These are phyloP conservation scores for Stagonosporopsis tanaceti DNA, from an alignment of 2,329 filamentous ascomycete species.

Conservation along the genomic window DNA sequence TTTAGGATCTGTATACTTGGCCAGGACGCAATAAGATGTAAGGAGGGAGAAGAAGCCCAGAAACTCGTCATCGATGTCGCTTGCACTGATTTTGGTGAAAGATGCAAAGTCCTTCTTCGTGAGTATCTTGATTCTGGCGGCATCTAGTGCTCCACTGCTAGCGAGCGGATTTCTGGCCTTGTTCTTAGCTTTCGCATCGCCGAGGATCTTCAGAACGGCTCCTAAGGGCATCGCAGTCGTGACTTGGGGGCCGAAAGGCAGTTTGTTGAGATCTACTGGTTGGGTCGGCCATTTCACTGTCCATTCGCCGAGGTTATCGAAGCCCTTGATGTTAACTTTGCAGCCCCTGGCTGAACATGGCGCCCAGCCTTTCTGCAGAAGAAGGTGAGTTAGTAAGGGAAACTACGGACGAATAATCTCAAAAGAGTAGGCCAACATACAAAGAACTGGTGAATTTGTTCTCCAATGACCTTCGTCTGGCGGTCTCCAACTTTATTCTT, in stretches of 20 bases:
- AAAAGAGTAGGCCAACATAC: not conserved
- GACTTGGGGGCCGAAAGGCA: not conserved
- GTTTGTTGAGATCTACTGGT: not conserved
- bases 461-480: not conserved
- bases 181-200: not conserved
- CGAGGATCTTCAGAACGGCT: not conserved
- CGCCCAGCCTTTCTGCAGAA: not conserved
- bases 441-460: not conserved
- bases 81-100: constrained; percentile 16
- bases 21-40: constrained; percentile 21
- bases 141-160: not conserved
- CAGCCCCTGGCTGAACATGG: not conserved
- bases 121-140: not conserved
- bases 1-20: constrained; percentile 11
- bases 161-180: not conserved
- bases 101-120: constrained; percentile 1
- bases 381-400: not conserved
- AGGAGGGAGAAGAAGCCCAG: constrained; percentile 24
- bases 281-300: not conserved
- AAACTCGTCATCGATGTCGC: constrained; percentile 19
- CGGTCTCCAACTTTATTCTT: not conserved
- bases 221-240: not conserved
- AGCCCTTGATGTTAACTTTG: not conserved
- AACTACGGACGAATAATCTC: too few species aligned
- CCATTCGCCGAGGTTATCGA: not conserved